Evolutionary conservation across 768 basidiomycete genomes (phyloP).

Genomic region (Phallus indusiatus): DNA sequence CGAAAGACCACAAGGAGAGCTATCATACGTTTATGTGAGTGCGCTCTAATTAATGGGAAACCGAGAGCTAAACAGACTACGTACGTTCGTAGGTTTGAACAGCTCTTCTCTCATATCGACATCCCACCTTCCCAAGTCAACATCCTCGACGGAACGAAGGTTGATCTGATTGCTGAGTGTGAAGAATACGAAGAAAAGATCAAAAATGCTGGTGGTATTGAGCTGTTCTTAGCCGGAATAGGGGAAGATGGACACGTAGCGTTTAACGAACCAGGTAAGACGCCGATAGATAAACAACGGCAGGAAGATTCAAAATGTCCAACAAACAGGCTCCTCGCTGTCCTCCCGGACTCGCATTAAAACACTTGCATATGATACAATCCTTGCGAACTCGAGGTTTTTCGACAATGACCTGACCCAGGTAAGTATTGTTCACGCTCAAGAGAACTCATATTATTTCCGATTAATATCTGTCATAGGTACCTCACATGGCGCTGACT

Average conservation of each 20-base stretch:
- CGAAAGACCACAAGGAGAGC: constrained; percentile 73
- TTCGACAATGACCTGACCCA: constrained; percentile 64
- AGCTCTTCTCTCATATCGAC: constrained; percentile 81
- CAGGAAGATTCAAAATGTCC: neutral
- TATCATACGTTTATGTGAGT: constrained; percentile 83
- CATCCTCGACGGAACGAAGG: constrained; percentile 74
- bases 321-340: constrained; percentile 62
- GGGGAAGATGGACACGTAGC: constrained; percentile 92
- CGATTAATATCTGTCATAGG: neutral
- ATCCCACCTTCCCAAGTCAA: constrained; percentile 74
- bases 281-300: neutral
- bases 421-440: constrained; percentile 11
- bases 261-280: constrained; percentile 77
- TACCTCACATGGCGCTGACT: constrained; percentile 78
- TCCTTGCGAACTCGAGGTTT: constrained; percentile 88
- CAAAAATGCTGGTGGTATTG: constrained; percentile 72
- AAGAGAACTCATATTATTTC: neutral
- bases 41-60: neutral
- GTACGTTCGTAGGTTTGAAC: constrained; percentile 46
- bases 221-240: constrained; percentile 89
- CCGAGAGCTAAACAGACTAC: neutral
- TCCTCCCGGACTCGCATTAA: constrained; percentile 84
- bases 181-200: constrained; percentile 71
- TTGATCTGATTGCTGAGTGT: constrained; percentile 72
- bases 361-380: constrained; percentile 87